Evolutionary conservation across 306 rosid species (phyloP), one percentile per base, ranked within the genome.

Genomic region (Vigna unguiculata): DNA sequence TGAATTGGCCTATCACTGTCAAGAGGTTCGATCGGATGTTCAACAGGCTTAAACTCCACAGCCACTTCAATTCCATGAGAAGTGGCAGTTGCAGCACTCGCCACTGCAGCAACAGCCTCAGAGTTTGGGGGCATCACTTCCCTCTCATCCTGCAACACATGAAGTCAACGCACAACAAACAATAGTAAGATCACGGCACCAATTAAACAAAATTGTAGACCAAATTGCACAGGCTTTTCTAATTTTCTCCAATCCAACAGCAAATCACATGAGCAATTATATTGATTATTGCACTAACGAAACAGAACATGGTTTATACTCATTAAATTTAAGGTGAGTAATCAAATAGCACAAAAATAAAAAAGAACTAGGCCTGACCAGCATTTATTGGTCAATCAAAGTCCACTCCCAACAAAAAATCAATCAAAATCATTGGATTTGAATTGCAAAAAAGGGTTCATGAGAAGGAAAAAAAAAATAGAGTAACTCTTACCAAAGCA

Each of bases 61-160:
- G 92, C 93, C 28, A 89, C 93, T 86, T 95, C 99, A 84, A 89
- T 90, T 81, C 96, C 97, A 85, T 92, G 99, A 84, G 96, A 63
- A 61, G 86, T 82, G 48, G 96, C 59, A 46, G 83, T 76, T 22
- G 82, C 72, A 49, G 78, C 70, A 58, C 83, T 83, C 51, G 85
- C 53, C 55, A 80, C 66, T 65, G 83, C 78, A 59, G 63, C 86
- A 1, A 72, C 84, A 55, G 45, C 81, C 80, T 85, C 95, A 8
- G 91, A 67, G 76, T 85, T 89, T 55, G 90, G 81, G 11, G 97
- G 89, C 67, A 84, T 60, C 17, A 22, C 83, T 74, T 91, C 96
- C 81, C 91, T 92, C 81, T 88, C 96, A 82, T 88, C 96, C 99
- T 95, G 85, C 87, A 75, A 57, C 17, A 78, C 17, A 6, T 60